Base-by-base conservation (phyloP, 805 yeast species). In the Lachancea lanzarotensis region DNA sequence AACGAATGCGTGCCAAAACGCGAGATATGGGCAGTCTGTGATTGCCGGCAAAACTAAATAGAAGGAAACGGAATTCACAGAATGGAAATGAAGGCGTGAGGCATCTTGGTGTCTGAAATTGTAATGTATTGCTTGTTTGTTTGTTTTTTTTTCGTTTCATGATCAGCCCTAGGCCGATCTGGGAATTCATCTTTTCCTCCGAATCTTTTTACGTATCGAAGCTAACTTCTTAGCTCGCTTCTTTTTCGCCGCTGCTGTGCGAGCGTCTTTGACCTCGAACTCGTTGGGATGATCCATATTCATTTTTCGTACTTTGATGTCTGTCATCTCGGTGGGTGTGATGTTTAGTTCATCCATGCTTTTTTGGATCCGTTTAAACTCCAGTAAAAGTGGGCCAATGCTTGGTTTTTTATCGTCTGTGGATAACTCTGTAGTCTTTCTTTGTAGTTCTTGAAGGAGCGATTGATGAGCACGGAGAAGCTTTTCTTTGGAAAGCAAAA, bases 1-100 rank as follows among this genome's bases (percentile, higher is more conserved):
- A 86, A 63, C 82, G 83, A 63, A 88, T 89, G 96, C 84, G 84
- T 59, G 86, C 86, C 11, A 72, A 82, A 40, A 62, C 69, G 3
- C 57, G 67, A 45, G 59, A 56, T 27, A 51, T 42, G 35, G 41
- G 43, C 15, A 44, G 26, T 33, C 22, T 39, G 26, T 41, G 16
- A 37, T 22, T 22, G 13, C n/a, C 7, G 25, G 20, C 16, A 8
- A 9, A 22, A 11, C 25, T 5, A 22, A n/a, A n/a, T n/a, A n/a
- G n/a, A n/a, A n/a, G n/a, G n/a, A n/a, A n/a, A n/a, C n/a, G n/a
- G n/a, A n/a, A n/a, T n/a, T n/a, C n/a, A n/a, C n/a, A n/a, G n/a
- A n/a, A n/a, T n/a, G n/a, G n/a, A n/a, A n/a, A n/a, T n/a, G n/a
- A n/a, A n/a, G n/a, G n/a, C n/a, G n/a, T n/a, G n/a, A n/a, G n/a